These are phyloP conservation scores for Syzygium grande DNA, from an alignment of 345 rosid genomes.

Conservation along the genomic window DNA sequence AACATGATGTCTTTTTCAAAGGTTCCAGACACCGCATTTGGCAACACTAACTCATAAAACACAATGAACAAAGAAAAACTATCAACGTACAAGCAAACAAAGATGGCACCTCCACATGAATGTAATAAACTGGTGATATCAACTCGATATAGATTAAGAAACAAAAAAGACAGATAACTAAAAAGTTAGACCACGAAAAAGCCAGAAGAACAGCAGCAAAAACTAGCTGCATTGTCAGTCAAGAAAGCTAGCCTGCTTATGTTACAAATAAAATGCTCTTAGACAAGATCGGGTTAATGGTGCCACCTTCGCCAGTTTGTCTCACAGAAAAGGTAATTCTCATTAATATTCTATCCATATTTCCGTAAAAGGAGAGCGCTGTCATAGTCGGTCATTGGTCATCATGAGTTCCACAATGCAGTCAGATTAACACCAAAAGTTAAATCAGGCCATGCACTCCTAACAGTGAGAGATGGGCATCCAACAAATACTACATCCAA, in stretches of 20 bases:
- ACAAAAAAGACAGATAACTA: neutral
- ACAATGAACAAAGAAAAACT: neutral
- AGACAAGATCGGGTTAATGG: neutral
- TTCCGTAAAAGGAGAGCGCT: neutral
- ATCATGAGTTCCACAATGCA: neutral
- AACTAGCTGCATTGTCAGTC: neutral
- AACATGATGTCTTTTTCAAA: neutral
- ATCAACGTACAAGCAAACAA: neutral
- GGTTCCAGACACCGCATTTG: neutral
- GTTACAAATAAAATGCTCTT: neutral
- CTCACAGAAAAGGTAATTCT: neutral
- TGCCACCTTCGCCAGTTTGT: neutral
- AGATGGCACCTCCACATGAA: neutral
- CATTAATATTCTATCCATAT: neutral
- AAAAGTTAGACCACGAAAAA: neutral
- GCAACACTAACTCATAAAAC: neutral
- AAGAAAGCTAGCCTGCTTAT: neutral
- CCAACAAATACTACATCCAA: neutral
- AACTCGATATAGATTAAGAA: neutral
- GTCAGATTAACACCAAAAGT: neutral
- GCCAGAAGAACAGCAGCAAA: neutral
- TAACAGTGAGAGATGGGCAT: neutral
- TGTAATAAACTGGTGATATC: neutral
- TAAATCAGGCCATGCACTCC: neutral
- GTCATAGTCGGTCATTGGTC: neutral